Evolutionary conservation across 768 basidiomycete species (phyloP).

Genomic region (Tremella mesenterica): DNA sequence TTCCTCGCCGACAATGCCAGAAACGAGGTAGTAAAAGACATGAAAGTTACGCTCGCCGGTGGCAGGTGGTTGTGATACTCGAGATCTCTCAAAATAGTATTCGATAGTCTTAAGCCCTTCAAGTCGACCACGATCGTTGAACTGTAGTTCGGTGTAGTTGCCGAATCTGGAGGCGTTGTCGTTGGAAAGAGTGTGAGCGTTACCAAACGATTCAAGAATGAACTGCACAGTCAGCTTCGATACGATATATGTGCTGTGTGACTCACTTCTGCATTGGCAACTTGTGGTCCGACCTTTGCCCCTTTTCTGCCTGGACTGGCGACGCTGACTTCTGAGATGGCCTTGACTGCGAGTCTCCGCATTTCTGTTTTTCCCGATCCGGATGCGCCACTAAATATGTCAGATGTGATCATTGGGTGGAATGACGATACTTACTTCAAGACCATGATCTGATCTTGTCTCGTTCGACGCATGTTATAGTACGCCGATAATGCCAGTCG

Average conservation of each 20-base stretch:
- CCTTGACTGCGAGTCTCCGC: conserved; percentile 79
- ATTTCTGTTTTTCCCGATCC: conserved; percentile 91
- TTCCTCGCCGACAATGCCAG: conserved; percentile 82
- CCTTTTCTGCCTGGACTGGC: conserved; percentile 88
- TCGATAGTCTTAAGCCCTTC: conserved; percentile 89
- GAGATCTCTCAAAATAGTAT: conserved; percentile 86
- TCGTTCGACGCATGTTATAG: conserved; percentile 89
- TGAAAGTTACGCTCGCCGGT: conserved; percentile 90
- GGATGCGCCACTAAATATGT: conserved; percentile 69
- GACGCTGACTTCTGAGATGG: conserved; percentile 81
- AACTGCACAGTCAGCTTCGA: conserved; percentile 48
- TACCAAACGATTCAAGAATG: conserved; percentile 89
- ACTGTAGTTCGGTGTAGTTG: conserved; percentile 96
- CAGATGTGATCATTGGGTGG: neutral
- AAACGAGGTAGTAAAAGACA: conserved; percentile 92
- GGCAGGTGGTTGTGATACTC: conserved; percentile 68
- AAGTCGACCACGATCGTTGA: conserved; percentile 80
- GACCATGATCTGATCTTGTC: conserved; percentile 83
- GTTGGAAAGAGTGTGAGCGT: conserved; percentile 69
- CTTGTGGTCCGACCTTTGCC: conserved; percentile 71
- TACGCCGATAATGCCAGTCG: conserved; percentile 83
- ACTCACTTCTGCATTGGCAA: conserved; percentile 69
- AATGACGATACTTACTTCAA: conserved; percentile 57
- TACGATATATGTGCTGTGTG: neutral
- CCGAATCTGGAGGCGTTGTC: conserved; percentile 94